Percentiles rank a stretch among this genome's conserved stretches.
These are phyloP conservation scores for Stylosanthes scabra DNA, from an alignment of 331 rosid species.

Conservation along the genomic window DNA sequence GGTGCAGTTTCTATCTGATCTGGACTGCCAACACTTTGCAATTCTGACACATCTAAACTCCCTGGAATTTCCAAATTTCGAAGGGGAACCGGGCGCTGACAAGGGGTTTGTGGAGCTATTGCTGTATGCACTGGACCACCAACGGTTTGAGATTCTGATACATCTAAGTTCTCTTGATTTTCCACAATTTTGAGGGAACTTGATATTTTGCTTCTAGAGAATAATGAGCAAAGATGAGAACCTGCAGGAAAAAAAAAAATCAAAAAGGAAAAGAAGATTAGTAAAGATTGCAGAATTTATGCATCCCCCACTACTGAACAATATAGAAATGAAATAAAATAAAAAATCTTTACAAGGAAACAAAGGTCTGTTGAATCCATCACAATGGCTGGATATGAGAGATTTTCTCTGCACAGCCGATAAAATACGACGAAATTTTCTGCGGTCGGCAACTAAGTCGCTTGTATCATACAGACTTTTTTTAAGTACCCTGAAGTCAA, in stretches of 20 bases:
- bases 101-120: conserved; percentile 64
- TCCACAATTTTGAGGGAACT: conserved; percentile 38
- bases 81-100: conserved; percentile 32
- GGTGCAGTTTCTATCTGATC: conserved; percentile 59
- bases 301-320: not conserved
- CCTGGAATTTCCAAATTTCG: conserved; percentile 33
- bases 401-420: conserved; percentile 47
- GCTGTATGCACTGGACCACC: conserved; percentile 29
- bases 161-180: conserved; percentile 41
- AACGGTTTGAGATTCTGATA: conserved; percentile 40
- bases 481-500: conserved; percentile 59
- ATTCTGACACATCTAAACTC: conserved; percentile 36
- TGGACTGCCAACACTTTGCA: conserved; percentile 33
- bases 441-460: conserved; percentile 65
- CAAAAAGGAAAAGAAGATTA: conserved; percentile 41
- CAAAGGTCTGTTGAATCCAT: conserved; percentile 59
- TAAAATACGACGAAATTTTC: conserved; percentile 45
- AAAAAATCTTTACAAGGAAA: conserved; percentile 66
- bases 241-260: conserved; percentile 36
- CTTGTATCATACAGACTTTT: conserved; percentile 54
- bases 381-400: conserved; percentile 45
- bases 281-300: conserved; percentile 22
- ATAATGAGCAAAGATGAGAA: conserved; percentile 51
- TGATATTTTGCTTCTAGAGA: conserved; percentile 44
- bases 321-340: not conserved